Base-by-base conservation (phyloP, 2,329 filamentous ascomycete genomes). In the Rutstroemia sp. region DNA sequence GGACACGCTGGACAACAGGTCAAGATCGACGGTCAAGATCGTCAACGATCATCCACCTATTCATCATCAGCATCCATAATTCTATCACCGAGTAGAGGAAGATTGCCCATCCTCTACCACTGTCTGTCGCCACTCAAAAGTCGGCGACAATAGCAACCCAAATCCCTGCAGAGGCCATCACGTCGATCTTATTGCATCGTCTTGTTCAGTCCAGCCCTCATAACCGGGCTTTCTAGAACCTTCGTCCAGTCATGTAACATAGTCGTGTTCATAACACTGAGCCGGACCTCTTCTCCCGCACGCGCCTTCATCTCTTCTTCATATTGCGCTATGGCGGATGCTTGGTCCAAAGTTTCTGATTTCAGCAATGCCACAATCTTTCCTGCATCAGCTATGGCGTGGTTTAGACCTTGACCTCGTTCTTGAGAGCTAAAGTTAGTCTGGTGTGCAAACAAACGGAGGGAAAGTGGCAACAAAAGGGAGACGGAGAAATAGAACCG, bases 381-480 rank as follows among this genome's bases (percentile, higher is more conserved):
- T 1, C 67, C 69, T 4, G 71, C 73, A 57, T 78, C 76, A 1
- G 70, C 70, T 9, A 78, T 66, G 2, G 71, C 71, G 57, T 77
- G 75, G 58, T 78, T 78, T n/a, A 78, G 68, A 0, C 75, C 75
- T 62, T 78, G 75, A 0, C 75, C 76, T 21, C 76, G 71, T 61
- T 78, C 79, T 83, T 58, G 49, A 25, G 3, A 45, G 30, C 30
- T 14, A 14, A 39, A 8, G 30, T 49, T 56, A 56, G 60, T 38
- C 14, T 56, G 54, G 37, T 37, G 3, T 9, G 23, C 12, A 6
- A 49, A 45, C 38, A 3, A 44, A 46, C 10, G n/a, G 37, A 41
- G 38, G 38, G 9, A 14, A 16, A n/a, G 30, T 4, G 9, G 16
- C 16, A 38, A 27, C 3, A 9, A 21, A 14, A 46, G 30, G 12